These are phyloP conservation scores for Hansenula anomala DNA, from an alignment of 1,139 yeast species.

Conservation along the genomic window DNA sequence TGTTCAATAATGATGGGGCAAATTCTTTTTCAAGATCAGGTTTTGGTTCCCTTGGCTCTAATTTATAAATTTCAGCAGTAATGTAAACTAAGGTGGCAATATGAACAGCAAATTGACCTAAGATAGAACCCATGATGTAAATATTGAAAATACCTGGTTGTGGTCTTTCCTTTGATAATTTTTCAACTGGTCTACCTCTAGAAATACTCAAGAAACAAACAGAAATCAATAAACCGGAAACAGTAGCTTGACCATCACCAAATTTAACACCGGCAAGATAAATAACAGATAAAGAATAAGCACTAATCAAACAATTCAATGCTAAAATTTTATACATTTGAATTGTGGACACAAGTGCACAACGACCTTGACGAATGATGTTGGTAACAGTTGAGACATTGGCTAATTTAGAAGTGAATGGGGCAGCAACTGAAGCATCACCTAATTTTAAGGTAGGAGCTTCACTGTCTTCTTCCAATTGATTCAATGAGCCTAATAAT, in stretches of 20 bases:
- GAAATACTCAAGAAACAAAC: slow-evolving; percentile 96
- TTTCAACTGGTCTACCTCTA: slow-evolving; percentile 86
- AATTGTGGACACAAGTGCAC: slow-evolving; percentile 94
- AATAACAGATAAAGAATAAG: slow-evolving; percentile 89
- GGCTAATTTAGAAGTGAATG: slow-evolving; percentile 91
- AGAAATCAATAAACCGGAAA: slow-evolving; percentile 83
- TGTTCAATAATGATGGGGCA: slow-evolving; percentile 84
- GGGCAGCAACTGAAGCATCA: slow-evolving; percentile 99
- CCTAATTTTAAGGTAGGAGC: slow-evolving; percentile 94
- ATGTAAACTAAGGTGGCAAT: slow-evolving; percentile 77
- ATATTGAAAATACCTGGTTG: slow-evolving; percentile 95
- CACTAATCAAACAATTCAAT: slow-evolving; percentile 92
- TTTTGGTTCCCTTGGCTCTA: slow-evolving; percentile 89
- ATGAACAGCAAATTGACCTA: slow-evolving; percentile 95
- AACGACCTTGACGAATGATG: slow-evolving; percentile 96
- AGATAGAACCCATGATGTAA: slow-evolving; percentile 95
- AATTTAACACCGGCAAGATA: slow-evolving; percentile 97
- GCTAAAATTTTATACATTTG: slow-evolving; percentile 99
- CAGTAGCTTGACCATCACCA: slow-evolving; percentile 96
- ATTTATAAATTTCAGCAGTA: slow-evolving; percentile 72
- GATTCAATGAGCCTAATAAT: slow-evolving; percentile 64
- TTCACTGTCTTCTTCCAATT: slow-evolving; percentile 71
- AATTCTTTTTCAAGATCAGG: slow-evolving; percentile 88
- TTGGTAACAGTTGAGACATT: slow-evolving; percentile 91
- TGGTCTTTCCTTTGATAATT: slow-evolving; percentile 90